Base-by-base conservation (phyloP, 345 rosid species). In the Limnanthes douglasii region DNA sequence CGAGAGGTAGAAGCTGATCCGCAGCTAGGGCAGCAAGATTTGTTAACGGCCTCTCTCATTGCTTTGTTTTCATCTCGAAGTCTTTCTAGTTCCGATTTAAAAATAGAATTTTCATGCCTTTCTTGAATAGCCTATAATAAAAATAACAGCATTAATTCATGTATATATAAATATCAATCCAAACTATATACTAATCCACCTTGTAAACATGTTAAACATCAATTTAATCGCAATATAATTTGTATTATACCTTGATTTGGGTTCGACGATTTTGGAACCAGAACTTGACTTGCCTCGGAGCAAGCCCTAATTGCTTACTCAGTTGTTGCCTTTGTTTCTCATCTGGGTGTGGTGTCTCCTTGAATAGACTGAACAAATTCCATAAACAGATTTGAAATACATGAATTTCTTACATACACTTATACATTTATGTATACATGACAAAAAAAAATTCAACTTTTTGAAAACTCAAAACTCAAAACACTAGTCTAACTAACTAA, bases 251-350 rank as follows among this genome's bases (percentile, higher is more conserved):
- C 86, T 90, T 85, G 54, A 90, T 73, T 54, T 90, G 98, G 18
- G 98, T 90, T 16, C 98, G 73, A 19, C 98, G 92, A 60, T 90
- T 90, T 59, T 90, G 98, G 45, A 90, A 90, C 98, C 98, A 90
- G 66, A 90, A 90, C 69, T 90, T 90, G 62, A 90, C 96, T 60
- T 90, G 98, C 25, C 94, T 64, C 3, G 94, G 96, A 48, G 94
- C 94, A 21, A 90, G 80, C 7, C 98, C 98, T 37, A 90, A 48
- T 54, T 80, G 92, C 58, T 75, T 90, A 62, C 98, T 85, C 40
- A 90, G 46, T 30, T 84, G 93, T 31, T 90, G 96, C 60, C 98
- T 75, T 51, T 90, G 98, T 50, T 84, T 90, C 70, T 90, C 98
- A 56, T 85, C 98, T 10, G 98, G 98, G 47, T 90, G 98, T 1